Evolutionary conservation across 176 grass and related monocot genomes (phyloP).

Genomic region (Otatea glauca): DNA sequence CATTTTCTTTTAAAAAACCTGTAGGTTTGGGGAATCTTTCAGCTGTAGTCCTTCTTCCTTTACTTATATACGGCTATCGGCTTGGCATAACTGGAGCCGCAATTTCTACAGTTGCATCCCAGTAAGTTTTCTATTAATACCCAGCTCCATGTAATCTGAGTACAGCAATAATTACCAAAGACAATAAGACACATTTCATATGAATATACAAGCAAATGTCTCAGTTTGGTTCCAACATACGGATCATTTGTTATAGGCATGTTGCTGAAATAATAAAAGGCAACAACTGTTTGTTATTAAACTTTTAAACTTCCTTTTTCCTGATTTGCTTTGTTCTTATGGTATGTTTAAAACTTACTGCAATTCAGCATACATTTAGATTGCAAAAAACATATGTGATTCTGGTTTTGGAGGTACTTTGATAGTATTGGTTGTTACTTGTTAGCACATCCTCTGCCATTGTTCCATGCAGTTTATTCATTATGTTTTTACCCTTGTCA

Average conservation of each 20-base stretch:
- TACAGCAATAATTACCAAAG: not conserved
- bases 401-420: not conserved
- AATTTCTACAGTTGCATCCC: slow-evolving; percentile 68
- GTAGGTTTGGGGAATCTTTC: slow-evolving; percentile 67
- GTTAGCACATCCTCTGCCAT: slow-evolving; percentile 10
- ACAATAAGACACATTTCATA: not conserved
- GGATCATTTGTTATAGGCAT: slow-evolving; percentile 5
- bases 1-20: slow-evolving; percentile 30
- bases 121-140: slow-evolving; percentile 56
- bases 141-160: not conserved
- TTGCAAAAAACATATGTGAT: not conserved
- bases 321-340: not conserved
- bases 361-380: not conserved
- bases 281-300: not conserved
- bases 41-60: slow-evolving; percentile 58
- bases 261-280: slow-evolving; percentile 14
- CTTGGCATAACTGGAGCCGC: slow-evolving; percentile 74
- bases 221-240: slow-evolving; percentile 6
- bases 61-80: slow-evolving; percentile 64
- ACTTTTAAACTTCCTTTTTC: not conserved
- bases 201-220: slow-evolving; percentile 10
- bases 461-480: slow-evolving; percentile 11
- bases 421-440: not conserved
- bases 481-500: slow-evolving; percentile 6
- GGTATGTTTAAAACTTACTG: slow-evolving; percentile 1